phyloP scores from a whole-genome alignment of 106 monocot genomes.

The Dendrobium officinale region DNA sequence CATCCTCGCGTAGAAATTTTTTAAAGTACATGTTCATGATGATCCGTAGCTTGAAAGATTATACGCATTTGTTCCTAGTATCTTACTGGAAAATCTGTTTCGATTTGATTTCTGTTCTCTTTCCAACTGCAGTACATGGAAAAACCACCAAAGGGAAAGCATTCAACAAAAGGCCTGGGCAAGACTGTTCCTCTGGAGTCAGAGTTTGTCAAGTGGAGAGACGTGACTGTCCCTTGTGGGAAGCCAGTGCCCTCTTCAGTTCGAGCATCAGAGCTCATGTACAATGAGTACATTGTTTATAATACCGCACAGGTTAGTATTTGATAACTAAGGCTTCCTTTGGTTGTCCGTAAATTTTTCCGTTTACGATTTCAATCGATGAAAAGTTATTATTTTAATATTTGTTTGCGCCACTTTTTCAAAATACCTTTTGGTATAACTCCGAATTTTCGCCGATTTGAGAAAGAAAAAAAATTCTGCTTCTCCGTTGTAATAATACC shows the following conservation, averaged over 20 bases:
- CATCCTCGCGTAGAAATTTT: too few relatives aligned
- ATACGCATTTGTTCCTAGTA: not conserved
- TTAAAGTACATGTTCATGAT: not conserved
- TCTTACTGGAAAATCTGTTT: not conserved
- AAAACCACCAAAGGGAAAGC: constrained; percentile 80
- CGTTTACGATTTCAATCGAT: too few relatives aligned
- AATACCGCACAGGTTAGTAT: constrained; percentile 66
- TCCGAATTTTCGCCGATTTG: too few relatives aligned
- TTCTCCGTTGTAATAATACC: too few relatives aligned
- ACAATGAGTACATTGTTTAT: constrained; percentile 97
- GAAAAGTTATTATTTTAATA: too few relatives aligned
- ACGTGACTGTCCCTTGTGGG: constrained; percentile 85
- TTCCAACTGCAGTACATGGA: constrained; percentile 65
- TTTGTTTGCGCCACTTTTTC: too few relatives aligned
- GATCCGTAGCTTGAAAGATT: not conserved
- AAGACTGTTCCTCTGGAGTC: constrained; percentile 82
- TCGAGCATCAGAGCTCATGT: constrained; percentile 64
- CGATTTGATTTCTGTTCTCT: not conserved
- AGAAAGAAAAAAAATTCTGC: too few relatives aligned
- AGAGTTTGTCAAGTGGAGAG: constrained; percentile 74
- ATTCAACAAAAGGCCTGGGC: constrained; percentile 93
- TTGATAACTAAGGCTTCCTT: too few relatives aligned
- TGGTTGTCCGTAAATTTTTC: too few relatives aligned
- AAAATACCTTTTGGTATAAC: too few relatives aligned
- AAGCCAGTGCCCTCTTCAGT: constrained; percentile 64